These are phyloP conservation scores for Hygrophila difformis DNA, from an alignment of 257 asterid genomes.

Conservation along the genomic window DNA sequence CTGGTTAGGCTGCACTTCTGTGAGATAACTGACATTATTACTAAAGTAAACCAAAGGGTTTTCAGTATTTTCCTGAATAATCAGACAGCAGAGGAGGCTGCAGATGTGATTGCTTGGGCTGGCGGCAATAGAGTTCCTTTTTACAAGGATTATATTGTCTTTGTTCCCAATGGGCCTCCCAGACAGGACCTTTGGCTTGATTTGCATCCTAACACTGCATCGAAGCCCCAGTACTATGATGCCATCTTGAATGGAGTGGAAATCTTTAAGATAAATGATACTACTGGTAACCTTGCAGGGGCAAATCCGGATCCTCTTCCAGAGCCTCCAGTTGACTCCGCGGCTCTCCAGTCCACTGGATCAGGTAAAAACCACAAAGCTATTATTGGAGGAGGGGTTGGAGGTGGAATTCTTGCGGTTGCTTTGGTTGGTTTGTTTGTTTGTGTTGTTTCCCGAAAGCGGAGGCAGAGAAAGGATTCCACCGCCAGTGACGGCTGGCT, in stretches of 20 bases:
- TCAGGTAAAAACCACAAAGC: constrained; percentile 9
- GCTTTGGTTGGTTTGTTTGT: constrained; percentile 11
- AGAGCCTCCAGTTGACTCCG: constrained; percentile 1
- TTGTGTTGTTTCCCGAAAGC: constrained; percentile 6
- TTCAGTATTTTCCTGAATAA: constrained; percentile 36
- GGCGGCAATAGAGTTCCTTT: constrained; percentile 17
- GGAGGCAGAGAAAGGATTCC: constrained; percentile 15
- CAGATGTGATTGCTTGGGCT: constrained; percentile 47
- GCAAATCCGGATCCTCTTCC: constrained; percentile 16
- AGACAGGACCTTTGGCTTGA: constrained; percentile 21
- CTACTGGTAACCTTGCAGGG: constrained; percentile 20
- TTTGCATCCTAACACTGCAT: constrained; percentile 14
- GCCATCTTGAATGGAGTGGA: constrained; percentile 20
- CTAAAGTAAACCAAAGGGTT: constrained; percentile 35
- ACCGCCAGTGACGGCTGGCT: constrained; percentile 22
- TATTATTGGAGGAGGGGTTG: constrained; percentile 16
- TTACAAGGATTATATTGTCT: constrained; percentile 20
- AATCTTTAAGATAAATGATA: constrained; percentile 12
- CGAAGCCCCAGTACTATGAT: constrained; percentile 14
- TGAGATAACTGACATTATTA: constrained; percentile 33
- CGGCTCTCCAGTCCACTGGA: background rate
- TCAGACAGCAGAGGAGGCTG: constrained; percentile 35
- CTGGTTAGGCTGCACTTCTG: constrained; percentile 58
- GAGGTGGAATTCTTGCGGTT: constrained; percentile 17
- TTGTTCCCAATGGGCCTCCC: constrained; percentile 18